Base-by-base conservation (phyloP, 2,329 filamentous ascomycete species). In the Akanthomyces uredinophilus region DNA sequence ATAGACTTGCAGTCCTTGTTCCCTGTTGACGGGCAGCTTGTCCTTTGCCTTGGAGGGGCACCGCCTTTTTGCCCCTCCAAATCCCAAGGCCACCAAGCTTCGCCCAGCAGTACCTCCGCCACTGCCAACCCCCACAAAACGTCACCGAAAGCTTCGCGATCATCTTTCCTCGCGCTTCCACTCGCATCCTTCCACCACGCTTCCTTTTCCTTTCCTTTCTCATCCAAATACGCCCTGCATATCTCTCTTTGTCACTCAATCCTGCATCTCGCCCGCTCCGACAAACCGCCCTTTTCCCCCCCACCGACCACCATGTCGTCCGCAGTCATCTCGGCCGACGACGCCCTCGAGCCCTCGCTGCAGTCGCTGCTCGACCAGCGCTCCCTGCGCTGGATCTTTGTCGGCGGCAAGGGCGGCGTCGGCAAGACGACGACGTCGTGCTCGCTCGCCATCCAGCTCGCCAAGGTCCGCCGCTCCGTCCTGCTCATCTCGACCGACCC, bases 401-500 rank as follows among this genome's bases (percentile, higher is more conserved):
- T 99, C 64, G 95, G 95, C 71, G 95, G 95, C 68, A 99, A 99
- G 79, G 95, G 95, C 72, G 95, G 95, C 74, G 95, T 99, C 51
- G 95, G 95, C 75, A 99, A 99, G 83, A 99, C 95, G 32, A 99
- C 95, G n/a, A 99, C 95, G 18, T 98, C 94, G 8, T 99, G 95
- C 79, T 97, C 94, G 11, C 89, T 99, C 67, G 95, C 95, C 66
- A 98, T 99, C 74, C 95, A 99, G 79, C 91, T 99, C 67, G 92
- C 95, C 70, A 92, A 90, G 77, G 92, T 92, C 70, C 92, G 95
- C 78, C 94, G 94, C 78, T 96, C 91, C 65, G 95, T 99, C 65
- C 87, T 99, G 63, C 89, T 99, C 75, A 99, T 99, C 79, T 97
- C 93, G 44, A 99, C 95, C 70, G 95, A 99, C 77, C 95, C 95